Evolutionary conservation across 192 early-diverging fungal genomes (phyloP).

Genomic region (Linnemannia elongata): DNA sequence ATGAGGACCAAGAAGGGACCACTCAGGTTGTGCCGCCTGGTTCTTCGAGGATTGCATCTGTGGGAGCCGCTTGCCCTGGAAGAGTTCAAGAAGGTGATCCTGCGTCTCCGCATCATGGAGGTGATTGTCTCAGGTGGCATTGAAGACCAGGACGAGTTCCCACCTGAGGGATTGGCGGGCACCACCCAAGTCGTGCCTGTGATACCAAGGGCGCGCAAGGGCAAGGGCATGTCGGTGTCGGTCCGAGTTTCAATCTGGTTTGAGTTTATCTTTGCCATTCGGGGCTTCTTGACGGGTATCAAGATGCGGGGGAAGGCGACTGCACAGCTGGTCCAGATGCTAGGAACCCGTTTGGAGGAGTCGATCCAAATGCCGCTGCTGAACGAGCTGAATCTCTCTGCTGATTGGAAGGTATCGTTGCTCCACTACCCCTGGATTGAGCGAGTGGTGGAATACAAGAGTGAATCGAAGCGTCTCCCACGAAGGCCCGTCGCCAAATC

Average conservation of each 20-base stretch:
- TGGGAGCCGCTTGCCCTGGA: neutral
- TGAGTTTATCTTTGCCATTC: slow-evolving; percentile 10
- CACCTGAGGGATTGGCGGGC: neutral
- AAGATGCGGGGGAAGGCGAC: neutral
- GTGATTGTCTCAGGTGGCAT: neutral
- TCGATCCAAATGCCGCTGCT: neutral
- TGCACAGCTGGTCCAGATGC: neutral
- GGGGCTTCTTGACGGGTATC: neutral
- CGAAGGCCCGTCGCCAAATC: neutral
- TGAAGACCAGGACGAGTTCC: neutral
- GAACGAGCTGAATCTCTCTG: neutral
- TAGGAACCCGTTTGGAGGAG: neutral
- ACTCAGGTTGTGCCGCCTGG: neutral
- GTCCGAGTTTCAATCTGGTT: neutral
- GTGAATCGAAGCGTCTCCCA: neutral
- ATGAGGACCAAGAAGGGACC: slow-evolving; percentile 15
- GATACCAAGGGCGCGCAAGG: neutral
- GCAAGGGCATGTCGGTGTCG: neutral
- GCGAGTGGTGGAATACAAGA: neutral
- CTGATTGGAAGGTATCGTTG: neutral
- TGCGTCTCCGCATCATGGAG: neutral
- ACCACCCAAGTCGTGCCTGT: neutral
- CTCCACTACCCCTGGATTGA: neutral
- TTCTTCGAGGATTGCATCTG: neutral
- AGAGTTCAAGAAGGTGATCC: neutral